These are phyloP conservation scores for Fraxinus greggii DNA, from an alignment of 305 asterid species.

Conservation along the genomic window DNA sequence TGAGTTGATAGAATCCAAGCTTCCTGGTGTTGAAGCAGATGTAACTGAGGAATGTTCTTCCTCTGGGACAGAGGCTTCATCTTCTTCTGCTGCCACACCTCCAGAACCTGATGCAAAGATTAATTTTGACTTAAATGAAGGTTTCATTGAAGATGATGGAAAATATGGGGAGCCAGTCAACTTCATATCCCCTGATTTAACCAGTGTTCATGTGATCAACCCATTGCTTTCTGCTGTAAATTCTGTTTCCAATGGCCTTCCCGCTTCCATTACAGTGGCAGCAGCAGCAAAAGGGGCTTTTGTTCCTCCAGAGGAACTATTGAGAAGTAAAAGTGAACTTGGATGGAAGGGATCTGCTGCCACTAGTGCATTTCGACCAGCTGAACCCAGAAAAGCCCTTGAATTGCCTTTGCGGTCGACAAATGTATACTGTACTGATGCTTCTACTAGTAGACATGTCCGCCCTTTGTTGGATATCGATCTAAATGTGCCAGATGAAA, in stretches of 20 bases:
- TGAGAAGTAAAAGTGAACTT: slow-evolving; percentile 55
- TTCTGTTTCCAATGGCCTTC: slow-evolving; percentile 30
- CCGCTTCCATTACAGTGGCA: slow-evolving; percentile 57
- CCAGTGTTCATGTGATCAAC: slow-evolving; percentile 31
- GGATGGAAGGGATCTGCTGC: slow-evolving; percentile 90
- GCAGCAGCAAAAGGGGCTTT: slow-evolving; percentile 68
- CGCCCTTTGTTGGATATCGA: slow-evolving; percentile 59
- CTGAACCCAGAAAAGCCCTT: slow-evolving; percentile 58
- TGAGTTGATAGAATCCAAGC: slow-evolving; percentile 27
- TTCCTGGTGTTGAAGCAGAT: slow-evolving; percentile 28
- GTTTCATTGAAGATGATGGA: slow-evolving; percentile 44
- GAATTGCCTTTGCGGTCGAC: slow-evolving; percentile 31
- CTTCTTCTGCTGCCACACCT: slow-evolving; percentile 28
- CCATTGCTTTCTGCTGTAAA: slow-evolving; percentile 31
- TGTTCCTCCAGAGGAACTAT: slow-evolving; percentile 61
- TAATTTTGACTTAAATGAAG: slow-evolving; percentile 54
- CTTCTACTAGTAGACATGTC: slow-evolving; percentile 38
- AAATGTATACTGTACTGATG: slow-evolving; percentile 30
- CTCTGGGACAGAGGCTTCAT: slow-evolving; percentile 28
- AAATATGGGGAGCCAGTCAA: slow-evolving; percentile 36
- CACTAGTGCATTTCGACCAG: slow-evolving; percentile 77
- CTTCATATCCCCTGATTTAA: slow-evolving; percentile 21
- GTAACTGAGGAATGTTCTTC: slow-evolving; percentile 23
- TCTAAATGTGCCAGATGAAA: slow-evolving; percentile 71
- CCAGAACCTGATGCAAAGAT: slow-evolving; percentile 36